Percentiles rank a stretch among this genome's conserved stretches.
Evolutionary conservation across 176 grass and related monocot species (phyloP).

Genomic region (Rhynchospora breviuscula): DNA sequence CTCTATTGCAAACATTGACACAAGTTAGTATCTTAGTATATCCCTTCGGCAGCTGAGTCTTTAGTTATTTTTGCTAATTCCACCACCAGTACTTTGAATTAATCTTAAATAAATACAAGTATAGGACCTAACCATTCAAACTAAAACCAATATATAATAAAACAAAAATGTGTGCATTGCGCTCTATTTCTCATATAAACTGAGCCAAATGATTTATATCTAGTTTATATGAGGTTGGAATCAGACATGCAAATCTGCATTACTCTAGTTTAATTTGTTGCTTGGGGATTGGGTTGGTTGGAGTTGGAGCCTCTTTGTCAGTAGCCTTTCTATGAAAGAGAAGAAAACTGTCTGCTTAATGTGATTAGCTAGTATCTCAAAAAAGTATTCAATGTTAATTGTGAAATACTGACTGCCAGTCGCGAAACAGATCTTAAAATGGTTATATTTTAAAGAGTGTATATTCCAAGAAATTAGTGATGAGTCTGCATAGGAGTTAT

Average conservation of each 20-base stretch:
- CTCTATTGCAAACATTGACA: constrained; percentile 57
- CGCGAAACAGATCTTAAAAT: background rate
- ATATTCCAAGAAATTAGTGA: background rate
- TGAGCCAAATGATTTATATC: background rate
- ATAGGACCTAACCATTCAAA: background rate
- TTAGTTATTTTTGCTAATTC: background rate
- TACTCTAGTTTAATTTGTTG: background rate
- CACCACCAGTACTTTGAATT: background rate
- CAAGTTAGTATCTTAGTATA: constrained; percentile 45
- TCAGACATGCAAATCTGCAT: background rate
- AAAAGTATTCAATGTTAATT: too few relatives aligned
- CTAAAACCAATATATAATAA: background rate
- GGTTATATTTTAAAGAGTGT: background rate
- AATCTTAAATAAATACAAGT: constrained; percentile 2
- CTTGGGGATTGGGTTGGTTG: background rate
- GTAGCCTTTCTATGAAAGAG: too few relatives aligned
- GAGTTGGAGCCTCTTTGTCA: too few relatives aligned
- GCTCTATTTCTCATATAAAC: background rate
- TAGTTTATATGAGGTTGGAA: background rate
- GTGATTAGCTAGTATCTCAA: too few relatives aligned
- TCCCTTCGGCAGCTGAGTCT: background rate
- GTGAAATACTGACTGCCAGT: background rate
- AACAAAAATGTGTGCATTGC: background rate
- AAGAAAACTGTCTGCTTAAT: too few relatives aligned
- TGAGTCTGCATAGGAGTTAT: background rate